Evolutionary conservation across 2,329 filamentous ascomycete species (phyloP).

Genomic region (Amylocarpus encephaloides): DNA sequence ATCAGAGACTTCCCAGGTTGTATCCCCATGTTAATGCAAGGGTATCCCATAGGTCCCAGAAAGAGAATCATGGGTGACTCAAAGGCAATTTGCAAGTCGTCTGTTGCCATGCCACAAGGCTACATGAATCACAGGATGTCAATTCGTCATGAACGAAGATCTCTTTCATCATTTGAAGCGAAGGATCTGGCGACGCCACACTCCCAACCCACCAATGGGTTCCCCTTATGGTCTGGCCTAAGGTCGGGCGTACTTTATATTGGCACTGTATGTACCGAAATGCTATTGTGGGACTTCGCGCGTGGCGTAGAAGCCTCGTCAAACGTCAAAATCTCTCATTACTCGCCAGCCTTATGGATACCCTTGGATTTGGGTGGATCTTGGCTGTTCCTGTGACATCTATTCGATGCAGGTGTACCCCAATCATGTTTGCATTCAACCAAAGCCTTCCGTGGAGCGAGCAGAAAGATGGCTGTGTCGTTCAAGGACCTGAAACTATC

Average conservation of each 20-base stretch:
- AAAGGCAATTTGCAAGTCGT: neutral
- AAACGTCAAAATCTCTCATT: conserved; percentile 7
- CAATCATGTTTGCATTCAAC: too few species aligned
- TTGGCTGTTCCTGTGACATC: neutral
- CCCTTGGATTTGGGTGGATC: neutral
- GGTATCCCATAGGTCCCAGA: too few species aligned
- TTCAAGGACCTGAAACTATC: too few species aligned
- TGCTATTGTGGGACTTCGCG: neutral
- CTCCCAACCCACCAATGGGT: neutral
- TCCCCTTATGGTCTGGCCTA: conserved; percentile 2
- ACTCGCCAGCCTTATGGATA: conserved; percentile 10
- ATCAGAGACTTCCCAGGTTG: conserved; percentile 4
- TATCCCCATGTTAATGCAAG: too few species aligned
- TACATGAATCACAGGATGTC: conserved; percentile 4
- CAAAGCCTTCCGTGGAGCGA: too few species aligned
- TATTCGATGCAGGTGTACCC: neutral
- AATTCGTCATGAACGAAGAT: conserved; percentile 2
- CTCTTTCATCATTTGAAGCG: neutral
- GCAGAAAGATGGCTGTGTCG: too few species aligned
- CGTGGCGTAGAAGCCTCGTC: conserved; percentile 2
- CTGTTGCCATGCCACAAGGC: neutral
- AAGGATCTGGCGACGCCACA: conserved; percentile 1
- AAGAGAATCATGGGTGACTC: neutral
- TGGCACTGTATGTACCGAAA: too few species aligned
- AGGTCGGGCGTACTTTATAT: too few species aligned